Conservation (phyloP, 768 basidiomycete genomes). For the Boletus rufocinnamomeus region DNA sequence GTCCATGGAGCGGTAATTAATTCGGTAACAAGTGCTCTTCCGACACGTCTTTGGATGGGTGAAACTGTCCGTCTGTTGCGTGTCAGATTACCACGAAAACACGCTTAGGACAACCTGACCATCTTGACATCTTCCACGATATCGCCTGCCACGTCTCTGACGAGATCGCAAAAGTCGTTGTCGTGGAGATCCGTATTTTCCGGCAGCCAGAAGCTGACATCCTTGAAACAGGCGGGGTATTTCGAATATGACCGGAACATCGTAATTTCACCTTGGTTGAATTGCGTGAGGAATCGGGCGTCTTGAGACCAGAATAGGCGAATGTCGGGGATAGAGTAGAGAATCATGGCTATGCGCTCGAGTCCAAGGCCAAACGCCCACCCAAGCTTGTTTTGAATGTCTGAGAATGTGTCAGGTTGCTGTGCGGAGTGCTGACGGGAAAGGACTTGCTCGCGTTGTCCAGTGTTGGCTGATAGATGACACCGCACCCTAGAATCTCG, state of each 20-base stretch:
- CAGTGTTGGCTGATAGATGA: constrained; percentile 86
- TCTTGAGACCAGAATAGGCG: constrained; percentile 97
- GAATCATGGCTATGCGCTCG: constrained; percentile 96
- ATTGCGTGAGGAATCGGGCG: constrained; percentile 84
- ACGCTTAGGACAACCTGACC: constrained; percentile 44
- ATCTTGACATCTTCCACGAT: constrained; percentile 87
- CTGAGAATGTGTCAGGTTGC: constrained; percentile 40
- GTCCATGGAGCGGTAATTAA: constrained; percentile 98
- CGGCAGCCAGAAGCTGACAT: constrained; percentile 91
- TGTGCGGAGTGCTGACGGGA: background rate
- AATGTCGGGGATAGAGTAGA: constrained; percentile 96
- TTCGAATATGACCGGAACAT: constrained; percentile 91
- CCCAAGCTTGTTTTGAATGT: constrained; percentile 79
- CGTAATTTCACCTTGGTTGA: constrained; percentile 70
- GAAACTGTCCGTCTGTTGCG: constrained; percentile 82
- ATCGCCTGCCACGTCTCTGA: constrained; percentile 91
- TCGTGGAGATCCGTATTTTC: constrained; percentile 68
- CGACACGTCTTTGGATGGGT: constrained; percentile 83
- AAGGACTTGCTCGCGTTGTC: constrained; percentile 74
- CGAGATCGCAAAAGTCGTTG: constrained; percentile 95
- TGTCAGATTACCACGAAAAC: constrained; percentile 4
- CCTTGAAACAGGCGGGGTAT: constrained; percentile 91
- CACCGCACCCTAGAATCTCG: constrained; percentile 93
- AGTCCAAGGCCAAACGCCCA: constrained; percentile 99
- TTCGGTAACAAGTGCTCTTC: constrained; percentile 81